Conservation (phyloP, 495 filamentous ascomycete genomes). For the Daldinia childiae region DNA sequence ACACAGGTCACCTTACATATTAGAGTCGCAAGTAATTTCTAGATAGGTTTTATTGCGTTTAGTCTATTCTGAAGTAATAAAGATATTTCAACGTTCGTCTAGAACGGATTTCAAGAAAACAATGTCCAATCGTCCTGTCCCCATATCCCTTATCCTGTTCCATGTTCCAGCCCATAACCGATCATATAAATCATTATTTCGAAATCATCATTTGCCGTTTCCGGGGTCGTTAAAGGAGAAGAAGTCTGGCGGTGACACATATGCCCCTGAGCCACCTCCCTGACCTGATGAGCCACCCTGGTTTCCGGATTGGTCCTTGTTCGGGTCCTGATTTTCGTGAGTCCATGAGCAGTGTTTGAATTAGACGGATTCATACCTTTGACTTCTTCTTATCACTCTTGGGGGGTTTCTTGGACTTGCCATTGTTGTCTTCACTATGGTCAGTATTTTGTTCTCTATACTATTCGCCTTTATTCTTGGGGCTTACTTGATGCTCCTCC, state of each 20-base stretch:
- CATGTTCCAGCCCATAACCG: background rate
- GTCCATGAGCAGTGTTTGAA: background rate
- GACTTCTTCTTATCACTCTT: slow-evolving; percentile 34
- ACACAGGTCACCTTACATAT: background rate
- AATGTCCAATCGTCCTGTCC: background rate
- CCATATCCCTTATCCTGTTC: background rate
- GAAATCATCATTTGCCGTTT: slow-evolving; percentile 16
- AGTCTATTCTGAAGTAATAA: background rate
- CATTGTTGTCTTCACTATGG: slow-evolving; percentile 16
- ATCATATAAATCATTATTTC: background rate
- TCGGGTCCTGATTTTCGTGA: slow-evolving; percentile 15
- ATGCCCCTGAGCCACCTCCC: slow-evolving; percentile 18
- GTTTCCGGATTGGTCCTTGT: slow-evolving; percentile 24
- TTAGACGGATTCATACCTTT: slow-evolving; percentile 14
- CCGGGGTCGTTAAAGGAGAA: slow-evolving; percentile 40
- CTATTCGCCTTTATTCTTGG: background rate
- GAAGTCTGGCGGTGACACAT: slow-evolving; percentile 38
- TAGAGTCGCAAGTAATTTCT: background rate
- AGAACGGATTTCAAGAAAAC: background rate
- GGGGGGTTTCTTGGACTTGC: slow-evolving; percentile 18
- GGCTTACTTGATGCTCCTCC: slow-evolving; percentile 27
- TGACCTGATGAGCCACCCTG: slow-evolving; percentile 28
- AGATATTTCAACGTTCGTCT: background rate
- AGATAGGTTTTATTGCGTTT: background rate
- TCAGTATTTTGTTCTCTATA: slow-evolving; percentile 7